These are phyloP conservation scores for Polyporus tsugae DNA, from an alignment of 1,284 basidiomycete species.

Conservation along the genomic window DNA sequence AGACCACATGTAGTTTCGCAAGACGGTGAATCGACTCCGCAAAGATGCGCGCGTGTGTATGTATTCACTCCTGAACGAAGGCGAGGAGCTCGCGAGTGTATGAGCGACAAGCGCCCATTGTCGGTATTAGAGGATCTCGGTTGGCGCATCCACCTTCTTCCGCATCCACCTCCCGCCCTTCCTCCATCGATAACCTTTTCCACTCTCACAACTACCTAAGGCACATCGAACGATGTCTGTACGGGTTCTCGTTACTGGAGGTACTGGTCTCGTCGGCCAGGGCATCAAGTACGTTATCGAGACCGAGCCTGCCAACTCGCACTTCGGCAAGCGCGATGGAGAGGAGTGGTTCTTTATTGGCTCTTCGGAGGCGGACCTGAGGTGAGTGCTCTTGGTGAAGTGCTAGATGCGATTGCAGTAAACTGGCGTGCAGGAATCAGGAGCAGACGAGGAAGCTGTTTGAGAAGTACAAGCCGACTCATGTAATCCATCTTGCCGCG, in stretches of 20 bases:
- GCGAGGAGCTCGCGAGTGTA: too few species aligned
- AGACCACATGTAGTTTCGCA: too few species aligned
- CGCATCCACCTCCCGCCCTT: background rate
- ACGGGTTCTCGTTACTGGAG: constrained; percentile 82
- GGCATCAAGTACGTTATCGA: constrained; percentile 84
- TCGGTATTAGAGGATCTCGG: background rate
- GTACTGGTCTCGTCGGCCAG: constrained; percentile 85
- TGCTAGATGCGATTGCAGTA: background rate
- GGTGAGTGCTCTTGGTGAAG: constrained; percentile 50
- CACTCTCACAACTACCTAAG: background rate
- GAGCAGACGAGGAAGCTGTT: constrained; percentile 74
- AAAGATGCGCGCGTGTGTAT: too few species aligned
- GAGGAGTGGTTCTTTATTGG: constrained; percentile 89
- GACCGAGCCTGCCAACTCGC: constrained; percentile 77
- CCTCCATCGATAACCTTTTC: constrained; percentile 15
- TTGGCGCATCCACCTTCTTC: background rate
- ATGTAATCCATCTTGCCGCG: constrained; percentile 91
- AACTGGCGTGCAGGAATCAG: constrained; percentile 56
- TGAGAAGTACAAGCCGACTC: constrained; percentile 88
- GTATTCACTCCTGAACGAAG: background rate
- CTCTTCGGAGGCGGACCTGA: constrained; percentile 81
- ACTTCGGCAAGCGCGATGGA: constrained; percentile 76
- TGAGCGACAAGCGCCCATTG: constrained; percentile 5
- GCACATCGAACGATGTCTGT: constrained; percentile 43
- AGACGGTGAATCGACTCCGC: too few species aligned